phyloP scores from a whole-genome alignment of 495 filamentous ascomycete genomes.

The Chaetomidium leptoderma region DNA sequence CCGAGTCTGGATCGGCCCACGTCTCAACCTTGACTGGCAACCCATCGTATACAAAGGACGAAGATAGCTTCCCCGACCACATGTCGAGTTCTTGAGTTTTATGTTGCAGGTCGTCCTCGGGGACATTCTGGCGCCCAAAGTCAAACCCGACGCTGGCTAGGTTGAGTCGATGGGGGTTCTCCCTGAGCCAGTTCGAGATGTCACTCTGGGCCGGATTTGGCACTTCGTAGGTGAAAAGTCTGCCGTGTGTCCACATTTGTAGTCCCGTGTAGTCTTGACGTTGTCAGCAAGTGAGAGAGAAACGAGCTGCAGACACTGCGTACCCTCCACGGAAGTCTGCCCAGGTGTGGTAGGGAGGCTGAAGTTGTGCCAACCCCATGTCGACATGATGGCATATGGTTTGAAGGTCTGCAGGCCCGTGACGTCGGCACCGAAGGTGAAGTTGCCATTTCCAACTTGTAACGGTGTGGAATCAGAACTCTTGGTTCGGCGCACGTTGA shows the following conservation, averaged over 20 bases:
- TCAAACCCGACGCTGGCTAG: slow-evolving; percentile 45
- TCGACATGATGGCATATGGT: slow-evolving; percentile 53
- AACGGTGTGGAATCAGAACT: slow-evolving; percentile 48
- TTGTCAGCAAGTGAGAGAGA: neutral
- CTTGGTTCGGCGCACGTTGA: slow-evolving; percentile 41
- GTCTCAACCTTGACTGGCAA: slow-evolving; percentile 41
- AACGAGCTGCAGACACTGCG: neutral
- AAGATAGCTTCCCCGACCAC: slow-evolving; percentile 45
- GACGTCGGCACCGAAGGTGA: slow-evolving; percentile 53
- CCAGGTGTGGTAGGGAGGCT: slow-evolving; percentile 44
- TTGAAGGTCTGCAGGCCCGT: slow-evolving; percentile 57
- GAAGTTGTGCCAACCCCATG: slow-evolving; percentile 57
- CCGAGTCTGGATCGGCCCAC: slow-evolving; percentile 43
- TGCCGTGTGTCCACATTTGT: slow-evolving; percentile 53
- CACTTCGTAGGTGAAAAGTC: slow-evolving; percentile 50
- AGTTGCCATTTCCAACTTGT: slow-evolving; percentile 53
- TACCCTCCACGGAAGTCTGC: slow-evolving; percentile 39
- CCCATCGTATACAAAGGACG: slow-evolving; percentile 43
- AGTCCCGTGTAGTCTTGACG: slow-evolving; percentile 40
- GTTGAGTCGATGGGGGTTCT: slow-evolving; percentile 52
- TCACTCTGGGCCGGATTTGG: slow-evolving; percentile 49
- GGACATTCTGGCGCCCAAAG: slow-evolving; percentile 40
- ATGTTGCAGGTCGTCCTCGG: slow-evolving; percentile 36
- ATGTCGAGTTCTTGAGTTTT: slow-evolving; percentile 47
- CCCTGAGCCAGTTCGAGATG: slow-evolving; percentile 51